Evolutionary conservation across 805 yeast genomes (phyloP), one percentile per base, ranked within the genome.

Genomic region (Ogataea salicorniae): DNA sequence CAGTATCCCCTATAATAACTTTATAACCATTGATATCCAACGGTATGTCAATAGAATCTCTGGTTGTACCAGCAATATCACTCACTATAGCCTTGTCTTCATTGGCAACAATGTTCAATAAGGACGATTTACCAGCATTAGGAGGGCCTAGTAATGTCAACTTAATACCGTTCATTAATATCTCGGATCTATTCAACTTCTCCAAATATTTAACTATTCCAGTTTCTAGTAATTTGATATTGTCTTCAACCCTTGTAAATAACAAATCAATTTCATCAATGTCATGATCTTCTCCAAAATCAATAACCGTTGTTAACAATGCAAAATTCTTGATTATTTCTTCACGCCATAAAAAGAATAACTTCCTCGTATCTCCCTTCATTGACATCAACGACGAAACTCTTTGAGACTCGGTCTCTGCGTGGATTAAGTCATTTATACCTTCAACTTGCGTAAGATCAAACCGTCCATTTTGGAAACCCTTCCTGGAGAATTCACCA

Each of bases 391-490:
- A 66, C 0, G 95, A 91, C 4, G 92, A 81, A 1, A 77, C 63
- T 47, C 98, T 75, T 60, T 94, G 97, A 6, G 80, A 67, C 62
- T 92, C 98, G 0, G 99, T 94, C 59, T 94, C 97, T 0, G 98
- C 96, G 56, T 91, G 91, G 37, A 94, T 88, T 61, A 91, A 68
- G 41, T 87, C 95, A 45, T 90, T 74, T 8, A 94, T 81, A 0
- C 97, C 97, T 66, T 94, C 99, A 8, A 88, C 79, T 60, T 91
- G 89, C 0, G 97, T 88, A 49, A 94, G 71, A 63, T 94, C 98
- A 57, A 88, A 74, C 43, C 84, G 72, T 0, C 91, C 87, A 63
- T 91, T 92, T 46, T 84, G 76, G 59, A 91, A 94, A 0, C 96
- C 97, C 35, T 96, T 74, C 56, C 73, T 74, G 0, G 97, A 85